A percentile compares a stretch with the other conserved stretches of the same genome.
These are phyloP conservation scores for Purpureocillium lavendulum DNA, from an alignment of 2,329 filamentous ascomycete species.

Conservation along the genomic window DNA sequence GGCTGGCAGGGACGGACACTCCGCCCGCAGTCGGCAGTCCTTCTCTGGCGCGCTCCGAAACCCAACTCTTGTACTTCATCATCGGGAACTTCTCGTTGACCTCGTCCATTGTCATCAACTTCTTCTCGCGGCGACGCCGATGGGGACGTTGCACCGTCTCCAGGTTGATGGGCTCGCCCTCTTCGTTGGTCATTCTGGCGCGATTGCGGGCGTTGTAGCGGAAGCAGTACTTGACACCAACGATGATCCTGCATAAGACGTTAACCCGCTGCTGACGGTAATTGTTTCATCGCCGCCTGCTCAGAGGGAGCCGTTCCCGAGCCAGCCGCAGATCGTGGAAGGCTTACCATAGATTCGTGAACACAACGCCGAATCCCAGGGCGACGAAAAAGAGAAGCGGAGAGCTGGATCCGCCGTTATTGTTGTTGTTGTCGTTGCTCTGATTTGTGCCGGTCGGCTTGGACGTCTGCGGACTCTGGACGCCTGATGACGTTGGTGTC, in stretches of 20 bases:
- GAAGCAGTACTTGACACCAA: constrained; percentile 99
- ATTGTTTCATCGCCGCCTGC: too few species aligned
- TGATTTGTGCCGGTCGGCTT: constrained; percentile 7
- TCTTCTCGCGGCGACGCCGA: constrained; percentile 87
- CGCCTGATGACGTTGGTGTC: constrained; percentile 8
- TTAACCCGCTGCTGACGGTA: neutral
- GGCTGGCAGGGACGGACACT: constrained; percentile 65
- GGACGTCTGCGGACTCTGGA: constrained; percentile 8
- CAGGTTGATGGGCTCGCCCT: constrained; percentile 83
- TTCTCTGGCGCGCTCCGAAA: constrained; percentile 71
- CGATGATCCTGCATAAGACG: constrained; percentile 72
- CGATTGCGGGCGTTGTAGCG: constrained; percentile 94
- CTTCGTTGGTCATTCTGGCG: constrained; percentile 65
- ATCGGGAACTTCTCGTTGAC: constrained; percentile 96
- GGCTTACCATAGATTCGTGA: constrained; percentile 92
- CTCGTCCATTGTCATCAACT: constrained; percentile 97
- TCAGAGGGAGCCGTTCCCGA: too few species aligned
- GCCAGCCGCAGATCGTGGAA: too few species aligned
- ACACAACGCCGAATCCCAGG: constrained; percentile 93
- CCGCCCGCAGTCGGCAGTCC: constrained; percentile 80
- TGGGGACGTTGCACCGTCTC: constrained; percentile 78
- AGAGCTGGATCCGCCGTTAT: constrained; percentile 26
- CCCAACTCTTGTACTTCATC: constrained; percentile 95
- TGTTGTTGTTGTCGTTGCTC: constrained; percentile 12
- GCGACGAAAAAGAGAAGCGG: constrained; percentile 76